Evolutionary conservation across 192 early-diverging fungal species (phyloP), one percentile per base, ranked within the genome.

Genomic region (Coemansia interrupta): DNA sequence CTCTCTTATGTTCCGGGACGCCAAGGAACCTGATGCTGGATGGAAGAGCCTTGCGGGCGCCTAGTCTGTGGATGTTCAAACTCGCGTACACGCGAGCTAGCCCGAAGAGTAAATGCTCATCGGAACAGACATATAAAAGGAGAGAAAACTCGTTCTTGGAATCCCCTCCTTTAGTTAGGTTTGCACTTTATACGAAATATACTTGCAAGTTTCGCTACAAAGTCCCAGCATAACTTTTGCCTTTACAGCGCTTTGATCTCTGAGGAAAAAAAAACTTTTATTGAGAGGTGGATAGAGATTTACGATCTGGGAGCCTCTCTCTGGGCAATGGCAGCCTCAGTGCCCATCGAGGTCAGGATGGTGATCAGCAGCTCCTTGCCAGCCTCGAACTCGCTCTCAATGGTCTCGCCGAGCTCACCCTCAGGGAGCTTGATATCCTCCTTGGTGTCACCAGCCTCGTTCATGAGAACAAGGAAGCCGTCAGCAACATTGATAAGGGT

Each of bases 341-440:
- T 91, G 66, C 92, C 93, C 94, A 97, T 96, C 58, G 96, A 83
- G 30, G 83, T 66, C 29, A 91, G 69, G 68, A 99, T 84, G 61
- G 92, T 89, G 72, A 97, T 85, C 47, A 91, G 66, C 29, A 96
- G 73, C 56, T 96, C 93, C 77, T 86, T 87, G 60, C 86, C 90
- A 1, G 76, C 85, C 0, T 86, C 82, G 58, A 95, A 93, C 11
- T 86, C 89, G 23, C 61, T 82, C 57, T 85, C 30, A 26, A 99
- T 77, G 64, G 88, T 73, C 23, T 85, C 65, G 66, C 92, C 92
- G 20, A 93, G 59, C 23, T 95, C 95, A 60, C 81, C 83, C 12
- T 92, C 90, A 54, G 90, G 92, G 58, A 94, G 63, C 87, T 91
- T 92, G 83, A 97, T 89, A 71, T 99, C 96, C 68, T 99, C 96